Base-by-base conservation (phyloP, 495 filamentous ascomycete species). In the Trichoderma parareesei region DNA sequence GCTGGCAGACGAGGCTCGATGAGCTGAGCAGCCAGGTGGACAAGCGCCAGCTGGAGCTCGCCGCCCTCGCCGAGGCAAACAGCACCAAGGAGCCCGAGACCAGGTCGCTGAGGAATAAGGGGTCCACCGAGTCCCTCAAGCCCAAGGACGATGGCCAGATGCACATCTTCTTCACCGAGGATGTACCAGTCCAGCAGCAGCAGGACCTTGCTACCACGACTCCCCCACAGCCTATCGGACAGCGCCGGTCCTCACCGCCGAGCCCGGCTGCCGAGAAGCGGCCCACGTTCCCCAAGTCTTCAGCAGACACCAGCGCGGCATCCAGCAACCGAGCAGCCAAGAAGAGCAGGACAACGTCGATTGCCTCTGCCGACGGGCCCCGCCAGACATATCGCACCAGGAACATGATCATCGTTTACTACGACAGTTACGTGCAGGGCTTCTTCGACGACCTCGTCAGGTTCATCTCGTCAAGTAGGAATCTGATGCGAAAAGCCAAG, bases 401-500 rank as follows among this genome's bases (percentile, higher is more conserved):
- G 64, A 86, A 84, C 66, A 92, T 91, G 83, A 86, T 95, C 64
- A 87, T 93, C 38, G 88, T 97, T 49, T 90, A 92, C 72, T 97
- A 96, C 73, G 92, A 97, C 72, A 89, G 89, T 69, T 86, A 90
- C 65, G 88, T 92, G 11, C 92, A 97, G 71, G 82, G 85, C 42
- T 81, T 84, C 6, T 90, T 97, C 65, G 92, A 96, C 71, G 79
- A 85, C 60, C 77, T 95, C 40, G 92, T 94, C 60, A 89, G 89
- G 65, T 84, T 87, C 64, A 88, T 97, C 57, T 89, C 88, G 55
- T 81, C 84, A n/a, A 86, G 88, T 46, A 81, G 92, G 67, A 95
- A 94, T 75, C 82, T 88, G 65, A 84, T 97, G 67, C 86, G 92
- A 62, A 91, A 90, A 71, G 90, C 85, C 62, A 92, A 89, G 74